phyloP scores from a whole-genome alignment of 129 eudicot genomes.

The Scalesia atractyloides region DNA sequence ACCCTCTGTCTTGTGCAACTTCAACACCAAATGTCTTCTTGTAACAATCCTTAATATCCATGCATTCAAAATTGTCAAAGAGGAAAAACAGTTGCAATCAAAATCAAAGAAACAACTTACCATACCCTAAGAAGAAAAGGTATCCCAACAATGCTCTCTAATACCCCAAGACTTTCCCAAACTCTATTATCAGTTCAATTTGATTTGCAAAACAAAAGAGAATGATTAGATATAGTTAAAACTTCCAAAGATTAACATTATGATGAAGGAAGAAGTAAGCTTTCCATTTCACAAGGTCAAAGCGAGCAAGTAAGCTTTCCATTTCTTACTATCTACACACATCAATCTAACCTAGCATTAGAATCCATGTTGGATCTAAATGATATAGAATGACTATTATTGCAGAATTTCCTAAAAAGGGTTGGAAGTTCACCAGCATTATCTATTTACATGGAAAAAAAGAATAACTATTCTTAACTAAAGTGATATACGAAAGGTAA shows the following conservation, averaged over 20 bases:
- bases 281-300: too few species aligned
- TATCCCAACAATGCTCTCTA: constrained; percentile 60
- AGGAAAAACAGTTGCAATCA: not conserved
- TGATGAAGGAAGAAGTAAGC: too few species aligned
- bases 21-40: constrained; percentile 87
- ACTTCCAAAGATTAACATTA: constrained; percentile 5
- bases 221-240: constrained; percentile 5
- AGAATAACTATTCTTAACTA: too few species aligned
- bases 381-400: too few species aligned
- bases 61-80: not conserved
- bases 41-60: constrained; percentile 72
- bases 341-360: too few species aligned
- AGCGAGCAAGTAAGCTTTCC: too few species aligned
- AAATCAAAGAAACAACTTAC: constrained; percentile 31
- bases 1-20: constrained; percentile 69
- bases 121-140: constrained; percentile 55
- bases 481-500: too few species aligned
- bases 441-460: too few species aligned
- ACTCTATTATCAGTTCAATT: constrained; percentile 39
- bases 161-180: constrained; percentile 65
- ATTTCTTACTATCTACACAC: too few species aligned
- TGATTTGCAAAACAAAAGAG: not conserved
- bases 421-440: too few species aligned
- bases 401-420: too few species aligned
- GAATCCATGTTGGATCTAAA: too few species aligned